Conservation (phyloP, 2,329 filamentous ascomycete species). For the Plenodomus tracheiphilus region DNA sequence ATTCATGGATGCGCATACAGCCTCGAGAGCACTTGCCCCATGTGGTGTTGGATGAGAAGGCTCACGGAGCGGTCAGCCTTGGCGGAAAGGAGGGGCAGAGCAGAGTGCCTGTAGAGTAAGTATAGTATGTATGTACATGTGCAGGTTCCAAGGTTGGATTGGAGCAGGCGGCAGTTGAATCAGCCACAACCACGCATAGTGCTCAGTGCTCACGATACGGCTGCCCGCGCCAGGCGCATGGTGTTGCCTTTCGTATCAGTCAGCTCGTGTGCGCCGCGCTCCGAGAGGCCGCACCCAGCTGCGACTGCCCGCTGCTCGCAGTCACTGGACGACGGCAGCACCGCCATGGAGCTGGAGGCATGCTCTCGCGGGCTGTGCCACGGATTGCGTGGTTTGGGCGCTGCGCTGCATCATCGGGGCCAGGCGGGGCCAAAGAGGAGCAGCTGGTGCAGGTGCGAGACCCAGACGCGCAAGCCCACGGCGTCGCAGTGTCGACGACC, state of each 20-base stretch:
- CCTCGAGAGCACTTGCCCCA: no score
- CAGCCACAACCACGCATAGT: neutral
- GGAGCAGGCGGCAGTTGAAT: neutral
- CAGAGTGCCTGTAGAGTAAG: no score
- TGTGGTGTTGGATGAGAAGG: no score
- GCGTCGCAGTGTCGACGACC: neutral
- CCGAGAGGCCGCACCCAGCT: no score
- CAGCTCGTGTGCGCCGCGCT: neutral
- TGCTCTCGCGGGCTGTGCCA: neutral
- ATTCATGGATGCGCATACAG: no score
- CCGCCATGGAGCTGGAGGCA: neutral
- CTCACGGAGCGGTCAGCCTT: neutral
- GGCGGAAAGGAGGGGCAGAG: no score
- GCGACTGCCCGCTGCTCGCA: no score
- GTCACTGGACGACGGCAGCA: neutral
- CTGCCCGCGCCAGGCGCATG: no score
- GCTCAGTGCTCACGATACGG: neutral
- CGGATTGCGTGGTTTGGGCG: conserved; percentile 6
- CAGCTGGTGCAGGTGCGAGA: neutral
- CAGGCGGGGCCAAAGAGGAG: neutral
- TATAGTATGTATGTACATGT: no score
- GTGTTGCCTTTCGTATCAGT: neutral
- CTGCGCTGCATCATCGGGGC: neutral
- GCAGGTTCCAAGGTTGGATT: no score
- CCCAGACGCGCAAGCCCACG: no score